Evolutionary conservation across 2,329 filamentous ascomycete genomes (phyloP).

Genomic region (Tolypocladium ophioglossoides): DNA sequence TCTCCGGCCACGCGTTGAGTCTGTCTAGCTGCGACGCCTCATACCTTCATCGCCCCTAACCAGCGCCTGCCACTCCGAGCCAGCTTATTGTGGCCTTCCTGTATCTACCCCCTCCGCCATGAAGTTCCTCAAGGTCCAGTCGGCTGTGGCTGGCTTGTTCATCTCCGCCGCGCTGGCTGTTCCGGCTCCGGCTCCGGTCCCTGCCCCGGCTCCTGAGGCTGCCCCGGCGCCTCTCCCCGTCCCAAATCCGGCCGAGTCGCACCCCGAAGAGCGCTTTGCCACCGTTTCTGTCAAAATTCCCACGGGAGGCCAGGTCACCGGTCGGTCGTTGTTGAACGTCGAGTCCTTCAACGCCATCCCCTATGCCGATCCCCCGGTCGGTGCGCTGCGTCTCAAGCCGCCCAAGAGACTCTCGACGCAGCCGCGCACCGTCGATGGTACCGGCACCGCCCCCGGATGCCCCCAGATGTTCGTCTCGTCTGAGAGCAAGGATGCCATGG

Average conservation of each 20-base stretch:
- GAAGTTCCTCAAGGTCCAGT: not conserved
- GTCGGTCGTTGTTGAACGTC: conserved; percentile 32
- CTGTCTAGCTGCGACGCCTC: not conserved
- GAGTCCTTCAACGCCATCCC: conserved; percentile 68
- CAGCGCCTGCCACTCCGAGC: not conserved
- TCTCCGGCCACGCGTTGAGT: not conserved
- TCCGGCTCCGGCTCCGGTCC: conserved; percentile 10
- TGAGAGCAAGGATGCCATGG: conserved; percentile 25
- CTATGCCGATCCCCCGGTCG: conserved; percentile 60
- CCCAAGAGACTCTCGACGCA: conserved; percentile 46
- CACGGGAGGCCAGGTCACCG: conserved; percentile 48
- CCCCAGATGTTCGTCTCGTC: conserved; percentile 60
- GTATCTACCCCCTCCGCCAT: not conserved
- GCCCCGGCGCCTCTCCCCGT: conserved; percentile 8
- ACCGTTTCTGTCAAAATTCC: conserved; percentile 43
- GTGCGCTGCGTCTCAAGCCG: conserved; percentile 55
- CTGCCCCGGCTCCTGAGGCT: conserved; percentile 8
- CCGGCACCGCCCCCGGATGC: conserved; percentile 48
- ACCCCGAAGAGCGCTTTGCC: conserved; percentile 30
- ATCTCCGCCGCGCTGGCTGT: conserved; percentile 8
- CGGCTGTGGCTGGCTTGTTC: conserved; percentile 2
- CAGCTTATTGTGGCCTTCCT: not conserved
- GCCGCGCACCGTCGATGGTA: conserved; percentile 52
- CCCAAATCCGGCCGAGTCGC: not conserved
- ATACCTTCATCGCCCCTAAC: not conserved